A percentile compares a stretch with the other conserved stretches of the same genome.
Evolutionary conservation across 2,329 filamentous ascomycete species (phyloP).

Genomic region (Dactylellina parvicollis): DNA sequence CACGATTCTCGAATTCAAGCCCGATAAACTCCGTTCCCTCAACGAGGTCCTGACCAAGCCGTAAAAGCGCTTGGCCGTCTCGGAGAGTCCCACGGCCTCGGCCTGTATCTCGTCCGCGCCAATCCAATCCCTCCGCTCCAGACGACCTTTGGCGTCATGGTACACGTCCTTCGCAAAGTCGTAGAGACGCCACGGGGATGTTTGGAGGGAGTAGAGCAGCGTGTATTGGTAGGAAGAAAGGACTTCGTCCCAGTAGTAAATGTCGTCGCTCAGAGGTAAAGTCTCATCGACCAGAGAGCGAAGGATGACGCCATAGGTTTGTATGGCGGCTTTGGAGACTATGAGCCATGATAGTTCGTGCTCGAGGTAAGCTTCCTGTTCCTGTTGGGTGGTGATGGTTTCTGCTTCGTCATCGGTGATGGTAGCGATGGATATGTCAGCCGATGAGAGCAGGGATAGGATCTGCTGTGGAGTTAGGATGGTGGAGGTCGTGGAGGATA

Average conservation of each 20-base stretch:
- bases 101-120: constrained; percentile 29
- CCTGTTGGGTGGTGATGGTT: constrained; percentile 58
- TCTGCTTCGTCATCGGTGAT: constrained; percentile 60
- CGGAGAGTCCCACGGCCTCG: constrained; percentile 46
- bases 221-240: constrained; percentile 80
- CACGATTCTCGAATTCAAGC: constrained; percentile 76
- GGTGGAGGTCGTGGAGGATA: constrained; percentile 75
- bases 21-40: constrained; percentile 74
- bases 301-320: constrained; percentile 83
- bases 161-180: constrained; percentile 77
- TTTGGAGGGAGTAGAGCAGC: constrained; percentile 85
- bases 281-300: constrained; percentile 82
- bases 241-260: constrained; percentile 96
- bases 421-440: constrained; percentile 66
- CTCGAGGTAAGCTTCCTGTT: constrained; percentile 68
- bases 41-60: constrained; percentile 79
- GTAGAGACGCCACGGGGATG: constrained; percentile 79
- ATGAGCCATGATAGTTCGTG: constrained; percentile 89
- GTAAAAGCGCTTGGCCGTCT: constrained; percentile 73
- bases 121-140: constrained; percentile 33
- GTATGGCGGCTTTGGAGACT: constrained; percentile 89
- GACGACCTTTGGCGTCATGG: constrained; percentile 64
- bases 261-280: constrained; percentile 82
- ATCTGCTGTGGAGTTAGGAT: constrained; percentile 72
- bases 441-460: constrained; percentile 71